Evolutionary conservation across 768 basidiomycete genomes (phyloP).

Genomic region (Goffeauzyma gilvescens): DNA sequence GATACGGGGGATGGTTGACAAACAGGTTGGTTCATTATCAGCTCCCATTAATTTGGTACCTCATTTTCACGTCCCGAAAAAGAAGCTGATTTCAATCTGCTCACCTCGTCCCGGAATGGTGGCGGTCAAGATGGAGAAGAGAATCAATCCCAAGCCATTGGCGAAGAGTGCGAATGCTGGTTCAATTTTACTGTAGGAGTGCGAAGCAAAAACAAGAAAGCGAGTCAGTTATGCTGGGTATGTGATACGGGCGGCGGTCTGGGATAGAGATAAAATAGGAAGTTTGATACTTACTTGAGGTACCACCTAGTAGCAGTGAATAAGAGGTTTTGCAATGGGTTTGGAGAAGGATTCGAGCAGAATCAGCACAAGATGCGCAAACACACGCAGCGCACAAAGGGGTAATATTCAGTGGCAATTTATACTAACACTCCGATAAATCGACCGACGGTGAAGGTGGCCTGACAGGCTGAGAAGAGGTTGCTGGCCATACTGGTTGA

Average conservation of each 20-base stretch:
- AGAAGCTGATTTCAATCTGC: not conserved
- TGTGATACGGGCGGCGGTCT: constrained; percentile 2
- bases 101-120: constrained; percentile 14
- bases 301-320: too few relatives aligned
- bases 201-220: not conserved
- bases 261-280: too few relatives aligned
- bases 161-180: constrained; percentile 15
- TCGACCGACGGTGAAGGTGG: constrained; percentile 17
- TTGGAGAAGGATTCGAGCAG: too few relatives aligned
- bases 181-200: constrained; percentile 5
- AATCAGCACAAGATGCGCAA: too few relatives aligned
- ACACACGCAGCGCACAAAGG: too few relatives aligned
- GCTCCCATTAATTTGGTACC: too few relatives aligned
- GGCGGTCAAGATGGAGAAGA: constrained; percentile 20
- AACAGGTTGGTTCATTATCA: too few relatives aligned
- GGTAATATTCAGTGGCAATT: too few relatives aligned
- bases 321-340: too few relatives aligned
- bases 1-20: not conserved
- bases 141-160: constrained; percentile 14
- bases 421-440: constrained; percentile 19
- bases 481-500: constrained; percentile 14
- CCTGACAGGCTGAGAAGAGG: constrained; percentile 16
- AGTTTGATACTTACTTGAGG: constrained; percentile 3
- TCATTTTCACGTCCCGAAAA: too few relatives aligned
- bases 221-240: not conserved